phyloP scores from a whole-genome alignment of 371 early-diverging fungal species.

The Zopfochytrium polystomum region DNA sequence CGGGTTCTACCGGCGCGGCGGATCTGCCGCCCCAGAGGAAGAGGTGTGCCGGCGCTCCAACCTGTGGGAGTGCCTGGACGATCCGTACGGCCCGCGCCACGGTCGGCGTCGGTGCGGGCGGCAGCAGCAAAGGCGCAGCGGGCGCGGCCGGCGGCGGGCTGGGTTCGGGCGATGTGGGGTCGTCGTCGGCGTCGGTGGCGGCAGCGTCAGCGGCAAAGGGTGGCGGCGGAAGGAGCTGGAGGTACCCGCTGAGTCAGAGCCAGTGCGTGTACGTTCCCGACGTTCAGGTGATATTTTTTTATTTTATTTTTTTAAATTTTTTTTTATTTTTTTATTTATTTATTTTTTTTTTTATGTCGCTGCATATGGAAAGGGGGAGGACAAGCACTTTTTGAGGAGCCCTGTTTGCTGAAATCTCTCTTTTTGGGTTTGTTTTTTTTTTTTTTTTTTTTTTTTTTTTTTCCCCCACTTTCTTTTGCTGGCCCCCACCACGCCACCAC shows the following conservation, averaged over 20 bases:
- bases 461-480: not conserved
- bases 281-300: slow-evolving; percentile 25
- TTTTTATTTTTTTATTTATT: no score
- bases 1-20: slow-evolving; percentile 50
- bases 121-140: not conserved
- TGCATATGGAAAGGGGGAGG: no score
- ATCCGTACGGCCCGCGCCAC: slow-evolving; percentile 36
- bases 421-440: no score
- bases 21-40: slow-evolving; percentile 47
- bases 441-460: not conserved
- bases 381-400: no score
- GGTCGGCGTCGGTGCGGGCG: not conserved
- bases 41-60: slow-evolving; percentile 48
- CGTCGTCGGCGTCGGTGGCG: no score
- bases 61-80: slow-evolving; percentile 41
- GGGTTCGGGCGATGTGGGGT: not conserved
- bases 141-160: not conserved
- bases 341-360: no score
- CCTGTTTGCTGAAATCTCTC: no score
- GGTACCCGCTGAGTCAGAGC: slow-evolving; percentile 47
- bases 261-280: slow-evolving; percentile 50
- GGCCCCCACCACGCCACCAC: not conserved
- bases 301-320: no score
- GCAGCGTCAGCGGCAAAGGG: no score
- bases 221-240: slow-evolving; percentile 26